Evolutionary conservation across 352 stramenopile species (phyloP).

Genomic region (Phytophthora constricta): DNA sequence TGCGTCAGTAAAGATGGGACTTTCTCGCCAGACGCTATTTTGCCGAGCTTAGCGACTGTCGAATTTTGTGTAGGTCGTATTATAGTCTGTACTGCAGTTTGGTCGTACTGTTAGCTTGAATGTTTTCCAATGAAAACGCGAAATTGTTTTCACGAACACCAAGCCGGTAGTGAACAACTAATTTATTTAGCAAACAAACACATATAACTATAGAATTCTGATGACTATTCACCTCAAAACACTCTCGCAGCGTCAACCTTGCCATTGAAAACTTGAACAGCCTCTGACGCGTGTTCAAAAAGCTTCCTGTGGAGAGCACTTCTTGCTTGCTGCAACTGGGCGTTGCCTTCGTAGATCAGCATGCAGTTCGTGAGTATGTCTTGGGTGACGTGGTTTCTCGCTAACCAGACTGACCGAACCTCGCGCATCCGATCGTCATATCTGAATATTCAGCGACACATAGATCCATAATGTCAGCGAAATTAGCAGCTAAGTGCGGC

Average conservation of each 20-base stretch:
- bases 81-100: too few species aligned
- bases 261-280: slow-evolving; percentile 18
- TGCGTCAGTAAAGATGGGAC: too few species aligned
- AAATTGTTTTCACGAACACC: too few species aligned
- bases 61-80: too few species aligned
- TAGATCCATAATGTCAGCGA: background rate
- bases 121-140: too few species aligned
- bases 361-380: slow-evolving; percentile 27
- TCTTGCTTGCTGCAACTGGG: slow-evolving; percentile 13
- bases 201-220: too few species aligned
- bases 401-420: slow-evolving; percentile 18
- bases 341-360: slow-evolving; percentile 21
- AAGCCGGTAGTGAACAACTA: too few species aligned
- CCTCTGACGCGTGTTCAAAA: slow-evolving; percentile 11
- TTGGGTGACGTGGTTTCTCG: slow-evolving; percentile 20
- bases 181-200: too few species aligned
- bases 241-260: slow-evolving; percentile 16
- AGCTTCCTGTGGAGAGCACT: slow-evolving; percentile 14
- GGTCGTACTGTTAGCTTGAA: too few species aligned
- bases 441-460: background rate
- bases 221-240: slow-evolving; percentile 12
- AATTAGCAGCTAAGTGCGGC: background rate
- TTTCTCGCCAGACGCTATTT: too few species aligned
- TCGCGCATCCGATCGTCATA: slow-evolving; percentile 17
- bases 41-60: too few species aligned